These are phyloP conservation scores for Angomonas ambiguus DNA, from an alignment of 208 protist species.

Conservation along the genomic window DNA sequence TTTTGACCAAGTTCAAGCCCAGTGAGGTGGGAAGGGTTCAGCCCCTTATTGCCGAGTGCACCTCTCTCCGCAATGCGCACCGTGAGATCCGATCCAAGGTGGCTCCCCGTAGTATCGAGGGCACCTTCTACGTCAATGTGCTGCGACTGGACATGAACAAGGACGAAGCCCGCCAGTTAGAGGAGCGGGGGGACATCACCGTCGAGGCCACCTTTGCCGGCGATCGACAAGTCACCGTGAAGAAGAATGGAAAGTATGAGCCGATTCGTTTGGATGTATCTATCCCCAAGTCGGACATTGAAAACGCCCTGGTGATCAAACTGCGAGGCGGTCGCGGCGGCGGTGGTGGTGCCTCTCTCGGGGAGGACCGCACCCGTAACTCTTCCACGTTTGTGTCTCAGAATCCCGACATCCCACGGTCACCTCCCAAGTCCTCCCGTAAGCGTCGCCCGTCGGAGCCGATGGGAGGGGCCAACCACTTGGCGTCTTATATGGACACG, in stretches of 20 bases:
- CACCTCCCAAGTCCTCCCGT: not conserved
- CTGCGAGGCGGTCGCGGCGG: not conserved
- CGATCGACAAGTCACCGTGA: slow-evolving; percentile 35
- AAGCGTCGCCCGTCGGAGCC: not conserved
- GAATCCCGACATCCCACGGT: not conserved
- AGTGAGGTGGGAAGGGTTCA: slow-evolving; percentile 55
- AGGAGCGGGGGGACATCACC: slow-evolving; percentile 40
- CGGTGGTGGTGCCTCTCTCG: not conserved
- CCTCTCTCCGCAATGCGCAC: slow-evolving; percentile 58
- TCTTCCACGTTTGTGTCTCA: not conserved
- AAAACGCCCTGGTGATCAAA: not conserved
- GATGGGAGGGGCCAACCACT: not conserved
- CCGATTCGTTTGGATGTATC: slow-evolving; percentile 39
- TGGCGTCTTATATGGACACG: not conserved
- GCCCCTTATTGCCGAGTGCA: slow-evolving; percentile 54
- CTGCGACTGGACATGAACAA: slow-evolving; percentile 43
- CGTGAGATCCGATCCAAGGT: slow-evolving; percentile 55
- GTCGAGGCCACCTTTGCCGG: slow-evolving; percentile 35
- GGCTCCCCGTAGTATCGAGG: slow-evolving; percentile 25
- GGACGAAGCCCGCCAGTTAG: slow-evolving; percentile 19
- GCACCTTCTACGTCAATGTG: slow-evolving; percentile 75
- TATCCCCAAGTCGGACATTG: not conserved
- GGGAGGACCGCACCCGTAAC: not conserved
- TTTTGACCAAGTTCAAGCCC: slow-evolving; percentile 62
- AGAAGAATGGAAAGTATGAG: slow-evolving; percentile 25